phyloP scores from a whole-genome alignment of 2,329 filamentous ascomycete species.

The Epichloe scottii region DNA sequence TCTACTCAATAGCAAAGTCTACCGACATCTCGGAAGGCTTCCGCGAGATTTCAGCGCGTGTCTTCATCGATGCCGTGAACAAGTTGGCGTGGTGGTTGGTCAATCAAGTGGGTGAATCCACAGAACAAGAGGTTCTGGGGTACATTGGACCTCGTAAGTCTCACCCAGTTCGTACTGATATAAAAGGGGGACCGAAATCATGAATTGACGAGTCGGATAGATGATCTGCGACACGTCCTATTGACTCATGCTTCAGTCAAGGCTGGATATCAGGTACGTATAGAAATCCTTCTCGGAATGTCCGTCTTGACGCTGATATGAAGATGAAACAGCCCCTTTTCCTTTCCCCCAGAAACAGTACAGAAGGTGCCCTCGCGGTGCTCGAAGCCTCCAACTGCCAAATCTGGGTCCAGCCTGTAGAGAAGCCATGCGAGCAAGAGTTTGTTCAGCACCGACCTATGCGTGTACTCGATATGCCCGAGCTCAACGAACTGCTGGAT shows the following conservation, averaged over 20 bases:
- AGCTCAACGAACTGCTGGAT: conserved; percentile 17
- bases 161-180: neutral
- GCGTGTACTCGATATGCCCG: conserved; percentile 17
- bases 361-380: conserved; percentile 19
- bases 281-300: neutral
- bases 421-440: conserved; percentile 7
- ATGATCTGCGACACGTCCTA: conserved; percentile 18
- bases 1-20: conserved; percentile 14
- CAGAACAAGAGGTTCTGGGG: conserved; percentile 12
- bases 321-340: conserved; percentile 17
- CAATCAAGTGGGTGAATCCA: conserved; percentile 9
- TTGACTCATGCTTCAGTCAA: conserved; percentile 17
- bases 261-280: neutral
- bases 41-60: conserved; percentile 12
- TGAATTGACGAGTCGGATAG: conserved; percentile 6
- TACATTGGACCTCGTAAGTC: conserved; percentile 23
- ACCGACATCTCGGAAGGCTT: conserved; percentile 9
- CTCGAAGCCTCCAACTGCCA: conserved; percentile 19
- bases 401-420: conserved; percentile 16
- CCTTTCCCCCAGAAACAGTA: conserved; percentile 22
- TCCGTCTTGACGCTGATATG: neutral
- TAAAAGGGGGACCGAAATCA: neutral
- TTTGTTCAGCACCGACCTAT: conserved; percentile 14
- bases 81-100: conserved; percentile 20
- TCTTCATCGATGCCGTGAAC: conserved; percentile 15